Base-by-base conservation (phyloP, 192 early-diverging fungal species). In the Coemansia sp. region DNA sequence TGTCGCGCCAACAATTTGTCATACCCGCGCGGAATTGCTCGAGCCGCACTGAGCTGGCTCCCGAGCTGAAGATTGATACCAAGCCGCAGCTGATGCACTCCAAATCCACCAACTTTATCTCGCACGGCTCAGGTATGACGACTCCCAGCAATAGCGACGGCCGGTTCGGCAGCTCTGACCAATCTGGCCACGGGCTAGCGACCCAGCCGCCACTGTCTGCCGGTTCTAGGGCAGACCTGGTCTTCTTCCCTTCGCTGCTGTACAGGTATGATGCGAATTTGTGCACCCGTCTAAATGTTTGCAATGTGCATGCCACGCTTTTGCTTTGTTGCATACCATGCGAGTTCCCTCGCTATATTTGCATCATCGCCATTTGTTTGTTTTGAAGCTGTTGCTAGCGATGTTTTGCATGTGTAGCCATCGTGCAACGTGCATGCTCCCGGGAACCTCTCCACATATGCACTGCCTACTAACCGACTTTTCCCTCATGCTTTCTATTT, bases 171-270 rank as follows among this genome's bases (percentile, higher is more conserved):
- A 81, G 69, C 62, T 51, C 66, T 43, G 73, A 75, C 27, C 71
- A 59, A 41, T 35, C 63, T 17, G 57, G 61, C 25, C 66, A 64
- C 62, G 65, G 65, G 46, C 53, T 73, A 60, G 64, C 73, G 54
- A 71, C 61, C 68, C 59, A 53, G 42, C 31, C 41, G 37, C 36
- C 62, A n/a, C 19, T 57, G 14, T 42, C 65, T 45, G 31, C 62
- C 17, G 67, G 60, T 29, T 39, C 56, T 6, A 73, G 64, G 46
- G 29, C 70, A 14, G 74, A 76, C 19, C 68, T 40, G 42, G 66
- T 63, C 15, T 58, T 76, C 47, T 82, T 82, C 42, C 79, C 79
- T 22, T 65, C 67, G n/a, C 67, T 73, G n/a, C 64, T 82, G 19
- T 62, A 82, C 59, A 76, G 74, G 74, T 77, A 77, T 39, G 74